A percentile compares a stretch with the other conserved stretches of the same genome.
Evolutionary conservation across 345 rosid species (phyloP).

Genomic region (Melaleuca alternifolia): DNA sequence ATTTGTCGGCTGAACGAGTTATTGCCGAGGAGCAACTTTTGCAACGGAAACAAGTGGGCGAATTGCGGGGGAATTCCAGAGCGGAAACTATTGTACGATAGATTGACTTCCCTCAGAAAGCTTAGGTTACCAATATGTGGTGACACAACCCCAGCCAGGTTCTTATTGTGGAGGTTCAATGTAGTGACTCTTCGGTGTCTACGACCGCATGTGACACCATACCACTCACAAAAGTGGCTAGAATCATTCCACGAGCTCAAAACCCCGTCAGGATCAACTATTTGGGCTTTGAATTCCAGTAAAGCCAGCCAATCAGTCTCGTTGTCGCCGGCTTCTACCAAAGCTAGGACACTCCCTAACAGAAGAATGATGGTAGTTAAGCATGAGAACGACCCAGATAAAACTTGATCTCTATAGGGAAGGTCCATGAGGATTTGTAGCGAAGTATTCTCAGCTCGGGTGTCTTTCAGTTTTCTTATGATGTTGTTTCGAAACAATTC

Average conservation of each 20-base stretch:
- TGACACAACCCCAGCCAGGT: background rate
- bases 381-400: background rate
- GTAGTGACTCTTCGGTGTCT: background rate
- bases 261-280: background rate
- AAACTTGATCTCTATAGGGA: background rate
- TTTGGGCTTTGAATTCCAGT: background rate
- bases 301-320: background rate
- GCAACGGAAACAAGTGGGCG: no score
- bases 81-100: no score
- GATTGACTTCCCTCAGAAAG: no score
- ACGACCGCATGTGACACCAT: background rate
- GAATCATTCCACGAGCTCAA: background rate
- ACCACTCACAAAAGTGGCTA: background rate
- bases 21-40: background rate
- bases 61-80: no score
- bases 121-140: no score
- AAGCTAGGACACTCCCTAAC: background rate
- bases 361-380: background rate
- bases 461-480: no score
- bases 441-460: no score
- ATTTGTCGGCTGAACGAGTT: slow-evolving; percentile 7
- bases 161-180: background rate
- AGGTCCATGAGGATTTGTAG: no score
- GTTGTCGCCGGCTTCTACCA: background rate
- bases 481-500: no score